Evolutionary conservation across 192 early-diverging fungal genomes (phyloP).

Genomic region (Backusella luteola): DNA sequence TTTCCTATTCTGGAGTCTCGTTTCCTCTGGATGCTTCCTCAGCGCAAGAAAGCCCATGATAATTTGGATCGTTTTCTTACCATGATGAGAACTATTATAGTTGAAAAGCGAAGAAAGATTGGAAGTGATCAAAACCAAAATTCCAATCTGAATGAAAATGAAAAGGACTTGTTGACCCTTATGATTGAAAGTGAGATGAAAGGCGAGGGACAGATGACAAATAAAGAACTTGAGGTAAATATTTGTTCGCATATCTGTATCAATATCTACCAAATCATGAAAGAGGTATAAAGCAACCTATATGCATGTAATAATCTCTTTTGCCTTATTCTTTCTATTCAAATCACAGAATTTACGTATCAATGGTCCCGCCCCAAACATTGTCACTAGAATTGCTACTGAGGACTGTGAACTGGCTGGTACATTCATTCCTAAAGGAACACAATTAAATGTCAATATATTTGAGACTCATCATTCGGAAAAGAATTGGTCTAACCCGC

Average conservation of each 20-base stretch:
- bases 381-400: neutral
- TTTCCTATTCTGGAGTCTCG: neutral
- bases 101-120: conserved; percentile 4
- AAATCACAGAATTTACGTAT: conserved; percentile 4
- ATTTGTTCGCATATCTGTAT: conserved; percentile 24
- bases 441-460: conserved; percentile 12
- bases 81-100: neutral
- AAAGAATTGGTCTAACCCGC: conserved; percentile 11
- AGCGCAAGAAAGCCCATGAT: neutral
- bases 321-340: neutral
- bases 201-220: neutral
- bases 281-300: conserved; percentile 31
- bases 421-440: conserved; percentile 25
- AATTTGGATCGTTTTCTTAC: neutral
- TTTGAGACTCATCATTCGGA: conserved; percentile 13
- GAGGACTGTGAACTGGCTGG: conserved; percentile 27
- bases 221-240: neutral
- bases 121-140: neutral
- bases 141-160: neutral
- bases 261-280: conserved; percentile 42
- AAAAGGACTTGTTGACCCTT: neutral
- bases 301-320: neutral
- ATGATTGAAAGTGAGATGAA: neutral
- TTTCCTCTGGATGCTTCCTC: neutral
- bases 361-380: neutral